phyloP scores from a whole-genome alignment of 495 filamentous ascomycete genomes.

The Gamarada debralockiae region DNA sequence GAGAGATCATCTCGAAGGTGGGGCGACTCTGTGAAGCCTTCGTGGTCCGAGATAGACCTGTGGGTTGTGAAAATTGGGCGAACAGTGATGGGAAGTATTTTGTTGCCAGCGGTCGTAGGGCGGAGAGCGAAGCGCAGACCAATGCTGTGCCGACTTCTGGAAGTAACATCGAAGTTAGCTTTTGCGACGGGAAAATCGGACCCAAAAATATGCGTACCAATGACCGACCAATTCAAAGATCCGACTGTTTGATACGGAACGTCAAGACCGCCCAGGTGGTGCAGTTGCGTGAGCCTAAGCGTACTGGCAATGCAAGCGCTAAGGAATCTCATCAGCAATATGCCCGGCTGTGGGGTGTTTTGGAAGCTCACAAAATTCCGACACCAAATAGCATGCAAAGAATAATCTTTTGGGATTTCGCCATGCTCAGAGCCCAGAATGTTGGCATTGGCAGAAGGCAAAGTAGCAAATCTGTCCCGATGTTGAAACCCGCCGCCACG shows the following conservation, averaged over 20 bases:
- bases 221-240: slow-evolving; percentile 29
- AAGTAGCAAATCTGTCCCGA: slow-evolving; percentile 43
- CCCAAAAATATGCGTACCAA: not conserved
- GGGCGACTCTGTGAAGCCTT: too few relatives aligned
- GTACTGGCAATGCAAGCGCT: slow-evolving; percentile 28
- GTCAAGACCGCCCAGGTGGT: slow-evolving; percentile 22
- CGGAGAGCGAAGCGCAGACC: slow-evolving; percentile 28
- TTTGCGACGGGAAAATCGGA: too few relatives aligned
- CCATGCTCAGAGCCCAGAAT: slow-evolving; percentile 35
- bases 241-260: slow-evolving; percentile 25
- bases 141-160: slow-evolving; percentile 27
- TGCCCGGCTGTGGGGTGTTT: not conserved
- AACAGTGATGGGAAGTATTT: too few relatives aligned
- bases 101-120: slow-evolving; percentile 25
- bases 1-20: too few relatives aligned
- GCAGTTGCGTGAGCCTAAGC: slow-evolving; percentile 20
- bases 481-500: slow-evolving; percentile 38
- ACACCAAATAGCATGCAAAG: slow-evolving; percentile 26
- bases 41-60: too few relatives aligned
- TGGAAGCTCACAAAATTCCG: slow-evolving; percentile 26
- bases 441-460: slow-evolving; percentile 38
- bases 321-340: not conserved
- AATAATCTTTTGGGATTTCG: slow-evolving; percentile 22
- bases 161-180: too few relatives aligned
- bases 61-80: too few relatives aligned